Base-by-base conservation (phyloP, 306 rosid species). In the Rosa lucieae region DNA sequence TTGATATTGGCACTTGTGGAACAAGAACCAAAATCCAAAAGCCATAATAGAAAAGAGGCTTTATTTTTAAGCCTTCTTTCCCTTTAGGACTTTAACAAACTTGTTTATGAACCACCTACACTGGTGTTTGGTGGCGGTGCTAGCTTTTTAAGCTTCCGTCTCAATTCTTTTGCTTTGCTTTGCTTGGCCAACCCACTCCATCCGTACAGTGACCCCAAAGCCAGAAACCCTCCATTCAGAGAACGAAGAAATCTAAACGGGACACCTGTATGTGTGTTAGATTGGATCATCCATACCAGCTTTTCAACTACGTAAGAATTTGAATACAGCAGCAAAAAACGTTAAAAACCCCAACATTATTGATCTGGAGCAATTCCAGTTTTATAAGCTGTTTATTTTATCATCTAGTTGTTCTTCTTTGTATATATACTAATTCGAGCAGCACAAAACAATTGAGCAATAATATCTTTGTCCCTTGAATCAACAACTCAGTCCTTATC, bases 151-250 rank as follows among this genome's bases (percentile, higher is more conserved):
- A 75, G 48, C 71, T 35, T 37, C n/a, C 21, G 2, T 59, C 21
- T 23, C 78, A 61, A 75, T 61, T 15, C 61, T 75, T 44, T 40
- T 65, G 44, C 20, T 29, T 62, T 11, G 40, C 10, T 39, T 15
- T 43, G 26, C 37, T 26, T 59, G 26, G 79, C 71, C 71, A 42
- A 74, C 69, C 18, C 67, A 73, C 52, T 44, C 58, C 78, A 23
- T 75, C 78, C 70, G 32, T 26, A 44, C 70, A 75, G 49, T 43
- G 78, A 35, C 56, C 78, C 23, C 35, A 7, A 65, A 58, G 58
- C 66, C 73, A 20, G 52, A 69, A 21, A 9, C 35, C 42, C 5
- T 13, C 5, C 20, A 61, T 26, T 55, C 71, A 17, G 0, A 35
- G 43, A 74, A 75, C 48, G 7, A 75, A 59, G 72, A 39, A 67